phyloP scores from a whole-genome alignment of 305 asterid species.

The Rubia peregrina region DNA sequence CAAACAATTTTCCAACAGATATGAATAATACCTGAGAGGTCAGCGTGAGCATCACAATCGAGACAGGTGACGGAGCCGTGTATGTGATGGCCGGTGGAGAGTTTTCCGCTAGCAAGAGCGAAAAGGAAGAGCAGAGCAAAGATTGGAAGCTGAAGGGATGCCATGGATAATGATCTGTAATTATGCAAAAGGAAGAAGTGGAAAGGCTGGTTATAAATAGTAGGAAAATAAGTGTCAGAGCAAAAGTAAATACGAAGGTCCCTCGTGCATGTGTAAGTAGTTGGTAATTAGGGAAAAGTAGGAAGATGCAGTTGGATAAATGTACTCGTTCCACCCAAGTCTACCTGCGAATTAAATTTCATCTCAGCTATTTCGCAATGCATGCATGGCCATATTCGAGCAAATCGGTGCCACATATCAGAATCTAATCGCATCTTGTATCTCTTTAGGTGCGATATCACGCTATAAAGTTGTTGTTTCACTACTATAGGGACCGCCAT shows the following conservation, averaged over 20 bases:
- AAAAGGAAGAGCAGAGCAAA: conserved; percentile 19
- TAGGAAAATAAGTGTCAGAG: background rate
- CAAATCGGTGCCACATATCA: too few relatives aligned
- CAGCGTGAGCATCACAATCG: conserved; percentile 22
- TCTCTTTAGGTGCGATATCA: too few relatives aligned
- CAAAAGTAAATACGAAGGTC: conserved; percentile 20
- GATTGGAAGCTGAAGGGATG: conserved; percentile 1
- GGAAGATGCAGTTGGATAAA: conserved; percentile 1
- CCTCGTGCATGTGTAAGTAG: conserved; percentile 26
- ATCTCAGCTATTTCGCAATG: background rate
- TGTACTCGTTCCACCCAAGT: background rate
- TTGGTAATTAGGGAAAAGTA: conserved; percentile 15
- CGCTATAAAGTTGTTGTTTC: too few relatives aligned
- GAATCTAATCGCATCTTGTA: too few relatives aligned
- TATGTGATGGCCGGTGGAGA: conserved; percentile 14
- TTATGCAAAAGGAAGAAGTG: background rate
- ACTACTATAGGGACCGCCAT: too few relatives aligned
- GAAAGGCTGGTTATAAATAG: conserved; percentile 11
- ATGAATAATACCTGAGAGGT: conserved; percentile 23
- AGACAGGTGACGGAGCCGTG: conserved; percentile 31
- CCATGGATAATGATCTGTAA: conserved; percentile 11
- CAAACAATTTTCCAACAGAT: too few relatives aligned
- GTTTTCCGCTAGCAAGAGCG: conserved; percentile 7
- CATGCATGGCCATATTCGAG: too few relatives aligned
- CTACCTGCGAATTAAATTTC: background rate